These are phyloP conservation scores for Phyllosticta paracitricarpa DNA, from an alignment of 2,329 filamentous ascomycete species.

Conservation along the genomic window DNA sequence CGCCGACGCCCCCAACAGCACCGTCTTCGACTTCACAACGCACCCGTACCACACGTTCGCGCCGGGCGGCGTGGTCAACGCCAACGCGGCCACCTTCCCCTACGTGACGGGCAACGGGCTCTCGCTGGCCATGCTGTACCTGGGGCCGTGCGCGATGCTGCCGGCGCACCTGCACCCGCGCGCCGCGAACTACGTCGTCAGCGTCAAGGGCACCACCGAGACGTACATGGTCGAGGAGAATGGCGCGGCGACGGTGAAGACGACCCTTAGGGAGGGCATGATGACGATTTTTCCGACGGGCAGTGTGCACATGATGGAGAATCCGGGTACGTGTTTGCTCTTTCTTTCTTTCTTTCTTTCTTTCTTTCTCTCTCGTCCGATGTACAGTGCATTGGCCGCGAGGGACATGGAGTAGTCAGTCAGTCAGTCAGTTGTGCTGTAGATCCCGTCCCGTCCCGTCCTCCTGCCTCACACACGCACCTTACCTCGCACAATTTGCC, in stretches of 20 bases:
- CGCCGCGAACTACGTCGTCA: slow-evolving; percentile 41
- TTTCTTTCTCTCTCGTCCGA: neutral
- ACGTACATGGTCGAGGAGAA: slow-evolving; percentile 46
- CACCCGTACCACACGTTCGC: slow-evolving; percentile 32
- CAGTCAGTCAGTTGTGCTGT: too few relatives aligned
- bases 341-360: neutral
- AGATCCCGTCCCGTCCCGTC: too few relatives aligned
- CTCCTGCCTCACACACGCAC: too few relatives aligned
- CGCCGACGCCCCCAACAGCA: slow-evolving; percentile 29
- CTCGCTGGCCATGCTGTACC: slow-evolving; percentile 35
- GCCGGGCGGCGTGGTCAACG: slow-evolving; percentile 42
- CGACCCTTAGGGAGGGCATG: slow-evolving; percentile 33
- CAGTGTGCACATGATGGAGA: slow-evolving; percentile 42
- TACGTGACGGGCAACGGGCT: slow-evolving; percentile 38
- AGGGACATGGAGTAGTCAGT: too few relatives aligned
- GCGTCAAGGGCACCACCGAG: slow-evolving; percentile 38
- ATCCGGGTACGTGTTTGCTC: slow-evolving; percentile 30
- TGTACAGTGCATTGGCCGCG: neutral
- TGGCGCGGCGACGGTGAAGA: slow-evolving; percentile 34
- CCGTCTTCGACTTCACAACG: slow-evolving; percentile 41
- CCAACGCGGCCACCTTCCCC: slow-evolving; percentile 43
- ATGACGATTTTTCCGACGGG: slow-evolving; percentile 43
- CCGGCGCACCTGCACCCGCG: slow-evolving; percentile 42
- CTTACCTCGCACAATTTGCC: neutral
- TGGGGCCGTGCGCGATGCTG: slow-evolving; percentile 44